Conservation (phyloP, 495 filamentous ascomycete species). For the Penicillium goetzii region DNA sequence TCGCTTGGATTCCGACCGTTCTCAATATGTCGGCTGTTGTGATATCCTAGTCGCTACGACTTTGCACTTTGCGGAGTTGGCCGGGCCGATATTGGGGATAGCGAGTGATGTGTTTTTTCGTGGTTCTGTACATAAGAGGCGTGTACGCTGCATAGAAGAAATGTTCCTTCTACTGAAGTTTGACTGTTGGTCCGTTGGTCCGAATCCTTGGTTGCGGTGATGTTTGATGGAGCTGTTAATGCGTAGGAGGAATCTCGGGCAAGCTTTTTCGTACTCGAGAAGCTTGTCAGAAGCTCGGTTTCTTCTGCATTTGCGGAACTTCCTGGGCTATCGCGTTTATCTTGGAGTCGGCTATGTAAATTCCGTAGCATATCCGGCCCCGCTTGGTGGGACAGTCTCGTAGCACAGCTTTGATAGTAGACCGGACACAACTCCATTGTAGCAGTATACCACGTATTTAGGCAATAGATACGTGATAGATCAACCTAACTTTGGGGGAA, state of each 20-base stretch:
- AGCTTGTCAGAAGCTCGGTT: background rate
- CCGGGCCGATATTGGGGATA: constrained; percentile 19
- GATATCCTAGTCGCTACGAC: constrained; percentile 8
- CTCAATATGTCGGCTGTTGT: constrained; percentile 13
- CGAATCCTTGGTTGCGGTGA: background rate
- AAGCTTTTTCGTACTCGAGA: background rate
- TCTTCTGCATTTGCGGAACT: background rate
- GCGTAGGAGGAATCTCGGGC: background rate
- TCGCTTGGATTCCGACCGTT: constrained; percentile 19
- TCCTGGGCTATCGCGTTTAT: background rate
- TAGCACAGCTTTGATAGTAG: background rate
- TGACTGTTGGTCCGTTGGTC: background rate
- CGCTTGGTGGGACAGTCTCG: background rate
- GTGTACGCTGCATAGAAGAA: constrained; percentile 48
- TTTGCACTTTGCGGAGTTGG: constrained; percentile 21
- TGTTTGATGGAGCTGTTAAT: background rate
- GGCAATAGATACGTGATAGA: too few species aligned
- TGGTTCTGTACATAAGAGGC: constrained; percentile 51
- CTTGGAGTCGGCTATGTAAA: background rate
- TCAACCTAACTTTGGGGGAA: background rate
- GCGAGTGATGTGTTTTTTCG: constrained; percentile 22
- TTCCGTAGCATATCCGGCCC: background rate
- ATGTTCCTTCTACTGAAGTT: constrained; percentile 24
- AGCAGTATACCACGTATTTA: background rate
- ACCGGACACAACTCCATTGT: background rate